Evolutionary conservation across 1,284 basidiomycete genomes (phyloP), one percentile per base, ranked within the genome.

Genomic region (Amylostereum areolatum): DNA sequence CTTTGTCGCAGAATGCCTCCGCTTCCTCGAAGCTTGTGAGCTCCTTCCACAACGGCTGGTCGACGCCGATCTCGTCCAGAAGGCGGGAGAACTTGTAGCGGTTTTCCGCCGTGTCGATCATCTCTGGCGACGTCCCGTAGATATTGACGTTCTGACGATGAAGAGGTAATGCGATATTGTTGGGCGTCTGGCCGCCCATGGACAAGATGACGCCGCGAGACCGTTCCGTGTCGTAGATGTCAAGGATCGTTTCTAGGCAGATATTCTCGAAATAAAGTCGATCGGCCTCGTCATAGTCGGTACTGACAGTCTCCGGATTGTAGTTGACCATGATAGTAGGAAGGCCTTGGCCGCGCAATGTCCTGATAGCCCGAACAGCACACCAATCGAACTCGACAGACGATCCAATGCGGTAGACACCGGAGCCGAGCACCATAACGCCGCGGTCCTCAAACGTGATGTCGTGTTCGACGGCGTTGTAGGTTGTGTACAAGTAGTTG

Each of bases 331-430:
- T 99, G 71, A 98, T 84, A 6, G 97, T 98, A 63, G 92, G 93
- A 55, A 92, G 75, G n/a, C 94, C 94, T 63, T 90, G 86, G 41
- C 96, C 89, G 52, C 96, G 91, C 39, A 99, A 77, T 1, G 96
- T 98, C 57, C 96, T 78, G 68, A 98, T 97, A 29, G 95, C 93
- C 46, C 95, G 87, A 46, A 99, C 97, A 18, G 96, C 96, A 70
- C 96, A 99, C 97, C 96, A 99, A 67, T 99, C 96, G 70, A 99
- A 99, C 71, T 99, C 97, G 68, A 99, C 97, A 2, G 94, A 97
- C 1, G 94, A 97, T 33, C 97, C 96, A 60, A 99, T 99, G 51
- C 97, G 88, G 72, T 99, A 99, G 12, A 98, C 96, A 59, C 96
- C 96, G 28, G 97, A 98, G 29, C 96, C 97, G 32, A 98, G 81